Conservation (phyloP, 768 basidiomycete species). For the Chlorophyllum brunneum region DNA sequence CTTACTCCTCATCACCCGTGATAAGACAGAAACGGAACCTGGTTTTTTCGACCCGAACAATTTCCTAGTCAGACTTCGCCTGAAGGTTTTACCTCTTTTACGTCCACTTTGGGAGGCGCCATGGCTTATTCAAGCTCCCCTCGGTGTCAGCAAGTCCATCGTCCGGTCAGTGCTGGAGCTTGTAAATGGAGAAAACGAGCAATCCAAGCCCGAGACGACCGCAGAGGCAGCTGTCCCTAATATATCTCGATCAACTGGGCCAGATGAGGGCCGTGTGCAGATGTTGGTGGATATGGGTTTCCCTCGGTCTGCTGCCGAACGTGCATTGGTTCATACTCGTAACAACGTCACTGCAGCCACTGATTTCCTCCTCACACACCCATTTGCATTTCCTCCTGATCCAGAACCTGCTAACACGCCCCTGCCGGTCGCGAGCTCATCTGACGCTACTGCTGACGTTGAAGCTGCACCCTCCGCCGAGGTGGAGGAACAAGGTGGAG, state of each 20-base stretch:
- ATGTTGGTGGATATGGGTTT: conserved; percentile 98
- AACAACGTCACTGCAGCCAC: conserved; percentile 91
- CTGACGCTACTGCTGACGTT: conserved; percentile 26
- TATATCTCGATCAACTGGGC: conserved; percentile 38
- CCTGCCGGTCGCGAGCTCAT: conserved; percentile 17
- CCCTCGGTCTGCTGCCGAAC: conserved; percentile 80
- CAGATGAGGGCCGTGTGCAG: conserved; percentile 75
- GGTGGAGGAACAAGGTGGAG: neutral
- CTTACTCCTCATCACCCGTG: conserved; percentile 60
- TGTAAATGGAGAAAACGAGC: conserved; percentile 78
- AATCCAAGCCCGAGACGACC: conserved; percentile 44
- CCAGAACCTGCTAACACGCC: conserved; percentile 38
- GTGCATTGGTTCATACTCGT: conserved; percentile 76
- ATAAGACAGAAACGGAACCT: conserved; percentile 73
- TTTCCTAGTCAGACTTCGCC: conserved; percentile 80
- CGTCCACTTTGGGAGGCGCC: conserved; percentile 73
- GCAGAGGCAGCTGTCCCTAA: conserved; percentile 28
- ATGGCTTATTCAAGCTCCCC: conserved; percentile 78
- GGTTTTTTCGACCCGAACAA: conserved; percentile 85
- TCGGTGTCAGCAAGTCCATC: conserved; percentile 69
- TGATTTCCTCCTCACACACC: conserved; percentile 79
- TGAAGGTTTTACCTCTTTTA: conserved; percentile 63
- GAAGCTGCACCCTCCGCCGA: conserved; percentile 16
- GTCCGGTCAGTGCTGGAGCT: conserved; percentile 79
- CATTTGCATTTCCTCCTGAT: conserved; percentile 72